Evolutionary conservation across 2,329 filamentous ascomycete species (phyloP), one percentile per base, ranked within the genome.

Genomic region (Colletotrichum falcatum): DNA sequence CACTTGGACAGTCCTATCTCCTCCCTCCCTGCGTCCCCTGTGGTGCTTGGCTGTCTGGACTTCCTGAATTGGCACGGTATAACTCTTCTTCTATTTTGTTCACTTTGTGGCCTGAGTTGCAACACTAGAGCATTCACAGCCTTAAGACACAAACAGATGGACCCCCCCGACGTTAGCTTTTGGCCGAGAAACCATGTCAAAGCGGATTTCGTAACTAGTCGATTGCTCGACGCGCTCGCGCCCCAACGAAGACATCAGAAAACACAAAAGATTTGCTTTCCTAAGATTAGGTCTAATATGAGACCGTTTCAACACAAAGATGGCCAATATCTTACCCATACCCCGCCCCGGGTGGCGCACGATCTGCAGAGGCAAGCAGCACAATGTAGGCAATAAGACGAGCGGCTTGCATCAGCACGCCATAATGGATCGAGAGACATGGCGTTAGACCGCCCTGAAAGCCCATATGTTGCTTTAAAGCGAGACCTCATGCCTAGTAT

Each of bases 361-460:
- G 49, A 56, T 53, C 63, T 66, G 55, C 63, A 56, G 12, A 53
- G 20, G 44, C 39, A 48, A 55, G 26, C 60, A 69, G 48, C 54
- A 49, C 35, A 61, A 61, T 42, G 42, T 42, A 61, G 33, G 35
- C 54, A 56, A 42, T 23, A 68, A 35, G 44, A 28, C 33, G 35
- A 37, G 58, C 61, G 37, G 35, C 53, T 30, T 60, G 54, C 16
- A 49, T n/a, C 26, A 30, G 14, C 23, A 30, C 33, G 39, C 48
- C 28, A n/a, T n/a, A 37, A 44, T 63, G 30, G 35, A 56, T 66
- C 26, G 26, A 48, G 33, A 48, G 26, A 18, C 39, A 18, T 48
- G 49, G 55, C 63, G 42, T 44, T 20, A 12, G 46, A 42, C n/a
- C 44, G 42, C 42, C 51, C 39, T 39, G 16, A 20, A 35, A 44